Percentiles rank a stretch among this genome's conserved stretches.
phyloP scores from a whole-genome alignment of 345 rosid genomes.

The Hibiscus syriacus region DNA sequence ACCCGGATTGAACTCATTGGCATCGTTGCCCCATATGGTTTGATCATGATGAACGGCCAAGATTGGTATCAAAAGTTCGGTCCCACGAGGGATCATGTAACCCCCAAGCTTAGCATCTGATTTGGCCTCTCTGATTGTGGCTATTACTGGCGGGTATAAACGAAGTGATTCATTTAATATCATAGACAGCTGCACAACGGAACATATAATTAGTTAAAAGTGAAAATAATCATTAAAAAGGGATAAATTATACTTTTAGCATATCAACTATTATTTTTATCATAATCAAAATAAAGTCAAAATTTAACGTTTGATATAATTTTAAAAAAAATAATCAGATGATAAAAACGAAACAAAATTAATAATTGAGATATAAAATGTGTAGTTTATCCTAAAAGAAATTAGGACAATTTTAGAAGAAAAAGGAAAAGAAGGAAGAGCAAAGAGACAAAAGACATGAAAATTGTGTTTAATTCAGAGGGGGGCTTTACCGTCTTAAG shows the following conservation, averaged over 20 bases:
- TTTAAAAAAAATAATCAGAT: no score
- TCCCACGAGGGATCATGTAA: constrained; percentile 65
- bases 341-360: no score
- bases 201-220: no score
- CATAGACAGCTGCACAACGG: constrained; percentile 47
- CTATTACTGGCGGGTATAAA: constrained; percentile 67
- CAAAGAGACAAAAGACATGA: neutral
- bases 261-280: no score
- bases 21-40: constrained; percentile 70
- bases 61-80: constrained; percentile 59
- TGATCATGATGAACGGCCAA: constrained; percentile 71
- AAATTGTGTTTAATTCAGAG: neutral
- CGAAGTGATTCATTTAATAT: constrained; percentile 58
- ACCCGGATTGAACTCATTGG: constrained; percentile 67
- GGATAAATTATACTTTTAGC: no score
- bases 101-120: constrained; percentile 65
- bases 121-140: constrained; percentile 57
- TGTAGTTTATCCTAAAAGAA: no score
- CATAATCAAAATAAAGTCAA: no score
- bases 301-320: no score
- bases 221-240: no score
- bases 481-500: constrained; percentile 51
- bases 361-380: no score
- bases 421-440: neutral
- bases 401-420: no score